A percentile compares a stretch with the other conserved stretches of the same genome.
phyloP scores from a whole-genome alignment of 345 rosid genomes.

The Eucalyptus guilfoylei region DNA sequence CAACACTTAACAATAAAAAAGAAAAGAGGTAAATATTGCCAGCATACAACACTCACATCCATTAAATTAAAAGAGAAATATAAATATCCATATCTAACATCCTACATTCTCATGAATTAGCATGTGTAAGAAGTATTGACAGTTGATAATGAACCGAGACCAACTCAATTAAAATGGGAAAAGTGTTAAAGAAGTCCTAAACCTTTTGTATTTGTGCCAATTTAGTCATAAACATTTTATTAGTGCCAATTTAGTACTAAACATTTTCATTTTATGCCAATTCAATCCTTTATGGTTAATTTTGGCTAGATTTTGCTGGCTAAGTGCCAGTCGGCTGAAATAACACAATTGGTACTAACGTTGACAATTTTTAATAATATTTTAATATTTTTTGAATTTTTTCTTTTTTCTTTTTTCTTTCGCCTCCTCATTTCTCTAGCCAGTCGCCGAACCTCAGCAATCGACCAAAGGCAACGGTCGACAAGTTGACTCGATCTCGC shows the following conservation, averaged over 20 bases:
- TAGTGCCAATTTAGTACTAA: too few relatives aligned
- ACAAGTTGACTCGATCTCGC: accelerated
- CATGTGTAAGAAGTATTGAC: neutral
- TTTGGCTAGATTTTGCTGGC: accelerated
- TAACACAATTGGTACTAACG: accelerated
- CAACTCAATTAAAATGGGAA: neutral
- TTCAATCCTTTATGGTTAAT: too few relatives aligned
- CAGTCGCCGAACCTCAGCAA: accelerated
- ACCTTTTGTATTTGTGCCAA: accelerated
- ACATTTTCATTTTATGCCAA: too few relatives aligned
- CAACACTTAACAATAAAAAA: neutral
- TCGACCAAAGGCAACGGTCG: accelerated
- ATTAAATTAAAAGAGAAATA: neutral
- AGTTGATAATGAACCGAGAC: neutral
- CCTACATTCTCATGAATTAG: neutral
- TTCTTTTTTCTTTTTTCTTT: too few relatives aligned
- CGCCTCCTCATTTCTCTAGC: too few relatives aligned
- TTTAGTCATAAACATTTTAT: too few relatives aligned
- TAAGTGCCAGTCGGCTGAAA: accelerated
- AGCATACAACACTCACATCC: neutral
- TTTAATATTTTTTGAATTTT: too few relatives aligned
- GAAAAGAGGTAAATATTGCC: neutral
- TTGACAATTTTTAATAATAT: too few relatives aligned
- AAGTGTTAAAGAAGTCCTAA: too few relatives aligned
- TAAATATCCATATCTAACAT: neutral